Evolutionary conservation across 1,284 basidiomycete genomes (phyloP).

Genomic region (Amylostereum chailletii): DNA sequence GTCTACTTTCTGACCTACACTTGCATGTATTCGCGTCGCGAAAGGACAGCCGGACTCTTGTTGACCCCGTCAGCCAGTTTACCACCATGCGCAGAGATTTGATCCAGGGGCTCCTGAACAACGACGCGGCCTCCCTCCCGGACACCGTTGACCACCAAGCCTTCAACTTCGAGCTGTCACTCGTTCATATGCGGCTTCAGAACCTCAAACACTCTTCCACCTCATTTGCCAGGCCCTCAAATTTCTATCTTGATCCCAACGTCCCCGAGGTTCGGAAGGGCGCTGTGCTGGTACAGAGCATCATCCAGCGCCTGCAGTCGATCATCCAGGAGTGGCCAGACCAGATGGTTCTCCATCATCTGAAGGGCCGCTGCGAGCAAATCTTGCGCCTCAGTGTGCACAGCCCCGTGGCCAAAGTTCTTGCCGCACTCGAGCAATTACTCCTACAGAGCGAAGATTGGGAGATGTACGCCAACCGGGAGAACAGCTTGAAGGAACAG

Average conservation of each 20-base stretch:
- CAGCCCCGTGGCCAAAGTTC: conserved; percentile 76
- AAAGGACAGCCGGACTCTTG: conserved; percentile 1
- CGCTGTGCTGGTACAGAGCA: conserved; percentile 37
- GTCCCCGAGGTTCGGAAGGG: conserved; percentile 62
- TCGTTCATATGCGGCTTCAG: conserved; percentile 29
- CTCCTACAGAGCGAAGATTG: conserved; percentile 90
- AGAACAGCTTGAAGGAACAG: conserved; percentile 70
- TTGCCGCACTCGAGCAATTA: conserved; percentile 83
- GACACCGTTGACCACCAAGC: conserved; percentile 41
- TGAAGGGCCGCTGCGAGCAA: conserved; percentile 68
- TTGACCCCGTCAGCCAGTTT: background rate
- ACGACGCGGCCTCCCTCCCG: conserved; percentile 23
- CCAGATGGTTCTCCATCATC: conserved; percentile 90
- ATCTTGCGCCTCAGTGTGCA: conserved; percentile 60
- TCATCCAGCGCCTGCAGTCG: conserved; percentile 44
- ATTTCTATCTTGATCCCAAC: conserved; percentile 80
- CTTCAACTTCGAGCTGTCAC: conserved; percentile 36
- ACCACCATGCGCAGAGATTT: conserved; percentile 5
- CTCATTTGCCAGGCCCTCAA: conserved; percentile 29
- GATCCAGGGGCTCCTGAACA: conserved; percentile 24
- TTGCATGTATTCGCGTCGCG: conserved; percentile 20
- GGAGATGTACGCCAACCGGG: conserved; percentile 89
- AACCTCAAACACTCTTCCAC: conserved; percentile 19
- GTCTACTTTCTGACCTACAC: conserved; percentile 30
- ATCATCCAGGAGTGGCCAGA: conserved; percentile 89